These are phyloP conservation scores for Claviceps maximensis DNA, from an alignment of 2,329 filamentous ascomycete genomes.

Conservation along the genomic window DNA sequence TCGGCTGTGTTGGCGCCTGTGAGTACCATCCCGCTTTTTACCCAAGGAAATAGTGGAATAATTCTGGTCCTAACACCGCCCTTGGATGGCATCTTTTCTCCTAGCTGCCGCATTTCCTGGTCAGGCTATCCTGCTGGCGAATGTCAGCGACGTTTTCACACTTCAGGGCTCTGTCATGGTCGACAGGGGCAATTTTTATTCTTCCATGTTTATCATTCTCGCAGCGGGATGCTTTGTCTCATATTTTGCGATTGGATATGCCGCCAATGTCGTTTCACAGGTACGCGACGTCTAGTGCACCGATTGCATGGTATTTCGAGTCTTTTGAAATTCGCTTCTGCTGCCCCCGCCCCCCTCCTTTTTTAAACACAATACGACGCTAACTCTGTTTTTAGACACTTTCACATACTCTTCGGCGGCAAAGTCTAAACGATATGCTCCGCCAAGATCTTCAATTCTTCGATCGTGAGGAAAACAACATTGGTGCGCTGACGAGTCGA, in stretches of 20 bases:
- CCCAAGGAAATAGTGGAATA: background rate
- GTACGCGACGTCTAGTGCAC: conserved; percentile 7
- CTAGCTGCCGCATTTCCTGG: conserved; percentile 25
- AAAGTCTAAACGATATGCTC: conserved; percentile 19
- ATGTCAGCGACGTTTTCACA: conserved; percentile 28
- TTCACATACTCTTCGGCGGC: conserved; percentile 17
- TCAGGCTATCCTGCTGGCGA: conserved; percentile 29
- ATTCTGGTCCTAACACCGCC: background rate
- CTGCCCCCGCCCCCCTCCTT: too few species aligned
- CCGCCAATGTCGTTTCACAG: conserved; percentile 20
- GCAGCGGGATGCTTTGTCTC: conserved; percentile 30
- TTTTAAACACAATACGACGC: background rate
- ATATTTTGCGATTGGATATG: conserved; percentile 27
- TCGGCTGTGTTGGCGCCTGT: conserved; percentile 17
- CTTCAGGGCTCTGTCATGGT: conserved; percentile 18
- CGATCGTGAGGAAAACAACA: conserved; percentile 26
- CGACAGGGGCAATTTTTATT: conserved; percentile 36
- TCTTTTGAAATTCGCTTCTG: too few species aligned
- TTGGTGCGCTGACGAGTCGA: conserved; percentile 22
- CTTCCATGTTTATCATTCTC: conserved; percentile 41
- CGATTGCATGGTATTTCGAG: background rate
- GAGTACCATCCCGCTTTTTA: background rate
- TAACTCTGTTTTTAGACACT: conserved; percentile 6
- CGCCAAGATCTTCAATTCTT: conserved; percentile 30
- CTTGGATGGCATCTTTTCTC: too few species aligned